These are phyloP conservation scores for Myxozyma mucilagina DNA, from an alignment of 805 yeast genomes.

Conservation along the genomic window DNA sequence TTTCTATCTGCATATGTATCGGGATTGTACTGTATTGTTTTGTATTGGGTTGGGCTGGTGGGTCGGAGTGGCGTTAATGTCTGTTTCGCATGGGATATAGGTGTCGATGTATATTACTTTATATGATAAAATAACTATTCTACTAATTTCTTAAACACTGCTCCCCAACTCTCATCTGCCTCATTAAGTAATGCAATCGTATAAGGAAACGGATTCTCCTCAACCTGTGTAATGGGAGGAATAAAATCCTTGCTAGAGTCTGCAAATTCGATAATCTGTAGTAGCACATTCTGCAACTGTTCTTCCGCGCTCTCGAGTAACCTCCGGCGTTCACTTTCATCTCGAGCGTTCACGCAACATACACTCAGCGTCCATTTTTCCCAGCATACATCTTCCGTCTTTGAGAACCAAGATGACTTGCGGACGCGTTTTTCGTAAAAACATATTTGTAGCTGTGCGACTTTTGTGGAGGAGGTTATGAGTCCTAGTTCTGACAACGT, in stretches of 20 bases:
- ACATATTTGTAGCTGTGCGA: conserved; percentile 10
- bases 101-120: too few species aligned
- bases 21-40: neutral
- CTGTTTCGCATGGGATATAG: neutral
- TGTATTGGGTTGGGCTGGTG: neutral
- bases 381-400: conserved; percentile 54
- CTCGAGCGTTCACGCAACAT: conserved; percentile 42
- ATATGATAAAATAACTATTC: conserved; percentile 12
- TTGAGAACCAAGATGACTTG: conserved; percentile 58
- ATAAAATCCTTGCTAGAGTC: conserved; percentile 64
- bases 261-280: conserved; percentile 52
- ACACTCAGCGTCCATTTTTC: conserved; percentile 67
- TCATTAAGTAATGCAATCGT: conserved; percentile 41
- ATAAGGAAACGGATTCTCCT: conserved; percentile 65
- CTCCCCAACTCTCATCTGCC: conserved; percentile 40
- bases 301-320: conserved; percentile 14
- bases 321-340: conserved; percentile 25
- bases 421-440: conserved; percentile 39
- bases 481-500: conserved; percentile 6
- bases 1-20: neutral
- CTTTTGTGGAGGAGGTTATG: conserved; percentile 10
- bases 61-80: neutral
- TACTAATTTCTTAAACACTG: conserved; percentile 40
- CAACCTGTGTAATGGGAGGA: conserved; percentile 71
- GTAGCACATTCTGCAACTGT: conserved; percentile 47